These are phyloP conservation scores for Neocucurbitaria cava DNA, from an alignment of 2,329 filamentous ascomycete species.

Conservation along the genomic window DNA sequence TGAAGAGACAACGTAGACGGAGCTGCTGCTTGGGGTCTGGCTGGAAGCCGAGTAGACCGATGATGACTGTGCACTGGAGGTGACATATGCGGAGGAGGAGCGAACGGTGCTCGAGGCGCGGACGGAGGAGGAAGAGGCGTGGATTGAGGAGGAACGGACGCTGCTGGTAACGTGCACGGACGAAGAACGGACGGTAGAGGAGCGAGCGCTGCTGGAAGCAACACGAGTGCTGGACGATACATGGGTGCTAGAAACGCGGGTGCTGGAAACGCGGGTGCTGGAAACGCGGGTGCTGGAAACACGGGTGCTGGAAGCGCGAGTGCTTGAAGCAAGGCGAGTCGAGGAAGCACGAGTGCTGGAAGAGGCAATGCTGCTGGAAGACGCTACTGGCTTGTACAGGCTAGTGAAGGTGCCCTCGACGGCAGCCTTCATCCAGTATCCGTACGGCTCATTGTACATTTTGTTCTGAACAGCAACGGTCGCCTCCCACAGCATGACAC, in stretches of 20 bases:
- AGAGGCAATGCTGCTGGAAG: slow-evolving; percentile 13
- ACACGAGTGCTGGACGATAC: not conserved
- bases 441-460: slow-evolving; percentile 54
- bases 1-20: not conserved
- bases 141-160: not conserved
- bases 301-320: not conserved
- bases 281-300: slow-evolving; percentile 2
- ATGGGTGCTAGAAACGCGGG: slow-evolving; percentile 5
- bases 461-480: slow-evolving; percentile 57
- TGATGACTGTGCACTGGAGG: slow-evolving; percentile 2
- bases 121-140: not conserved
- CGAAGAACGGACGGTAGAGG: not conserved
- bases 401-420: slow-evolving; percentile 26
- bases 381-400: slow-evolving; percentile 25
- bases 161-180: not conserved
- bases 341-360: slow-evolving; percentile 6
- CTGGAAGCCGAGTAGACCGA: not conserved
- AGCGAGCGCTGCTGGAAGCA: not conserved
- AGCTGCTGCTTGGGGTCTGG: not conserved
- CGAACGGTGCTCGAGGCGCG: not conserved
- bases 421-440: slow-evolving; percentile 56
- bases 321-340: slow-evolving; percentile 6
- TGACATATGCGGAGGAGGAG: slow-evolving; percentile 4
- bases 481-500: slow-evolving; percentile 67
- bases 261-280: not conserved